Evolutionary conservation across 1,284 basidiomycete species (phyloP), one percentile per base, ranked within the genome.

Genomic region (Ganoderma resinaceum): DNA sequence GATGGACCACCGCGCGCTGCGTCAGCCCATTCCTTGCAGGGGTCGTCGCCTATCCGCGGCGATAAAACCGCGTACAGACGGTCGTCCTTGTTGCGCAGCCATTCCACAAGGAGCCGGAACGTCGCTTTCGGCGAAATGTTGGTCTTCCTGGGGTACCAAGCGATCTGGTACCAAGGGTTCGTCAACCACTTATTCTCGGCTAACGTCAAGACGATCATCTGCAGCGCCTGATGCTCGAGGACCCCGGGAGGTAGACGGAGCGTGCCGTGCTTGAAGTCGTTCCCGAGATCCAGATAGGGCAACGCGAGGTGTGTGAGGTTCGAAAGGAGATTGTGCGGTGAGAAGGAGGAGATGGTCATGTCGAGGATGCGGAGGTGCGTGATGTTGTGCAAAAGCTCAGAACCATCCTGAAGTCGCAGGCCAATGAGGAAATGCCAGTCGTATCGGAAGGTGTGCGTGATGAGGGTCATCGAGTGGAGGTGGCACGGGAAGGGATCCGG

Each of bases 271-370:
- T 60, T 62, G 40, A 72, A 66, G 63, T 72, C 72, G 52, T 73
- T 69, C 0, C 74, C 75, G 26, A 76, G 70, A 62, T 75, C 74
- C 35, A 76, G 69, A 67, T 74, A 75, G 3, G 77, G 76, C 38
- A 78, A 61, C 2, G 77, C 77, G 26, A 78, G 70, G 59, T 78
- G 75, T 0, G 76, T 78, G 37, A 78, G 76, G 62, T 73, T 74
- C 12, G 75, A 73, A 8, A 78, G 72, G 53, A 73, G 71, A 63
- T 72, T 74, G 58, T 77, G 70, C 8, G 77, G 77, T 14, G 72
- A 66, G 68, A 75, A 77, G 4, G 72, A 49, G 7, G 72, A 74
- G 58, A 75, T 61, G 53, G 67, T 67, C 74, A 77, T 73, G 66
- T 74, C 71, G 57, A 73, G 71, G 53, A 78, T 66, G 37, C 72